A percentile compares a stretch with the other conserved stretches of the same genome.
These are phyloP conservation scores for Coriaria nepalensis DNA, from an alignment of 306 rosid species.

Conservation along the genomic window DNA sequence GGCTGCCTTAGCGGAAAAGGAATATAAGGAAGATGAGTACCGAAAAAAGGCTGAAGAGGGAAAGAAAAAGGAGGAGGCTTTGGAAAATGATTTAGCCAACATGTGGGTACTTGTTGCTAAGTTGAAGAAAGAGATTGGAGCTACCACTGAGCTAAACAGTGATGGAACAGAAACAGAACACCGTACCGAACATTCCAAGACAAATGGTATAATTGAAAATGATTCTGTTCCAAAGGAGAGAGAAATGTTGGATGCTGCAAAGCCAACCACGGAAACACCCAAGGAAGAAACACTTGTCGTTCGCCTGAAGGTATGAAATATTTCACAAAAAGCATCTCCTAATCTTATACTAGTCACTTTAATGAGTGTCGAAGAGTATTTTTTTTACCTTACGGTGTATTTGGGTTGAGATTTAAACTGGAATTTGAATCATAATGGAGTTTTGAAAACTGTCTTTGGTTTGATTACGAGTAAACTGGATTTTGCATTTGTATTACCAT, in stretches of 20 bases:
- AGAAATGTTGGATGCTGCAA: conserved; percentile 32
- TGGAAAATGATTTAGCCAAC: conserved; percentile 96
- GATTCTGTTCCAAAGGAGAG: conserved; percentile 26
- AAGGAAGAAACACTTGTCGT: conserved; percentile 75
- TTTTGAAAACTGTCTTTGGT: no score
- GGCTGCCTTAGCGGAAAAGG: conserved; percentile 88
- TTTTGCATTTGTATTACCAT: no score
- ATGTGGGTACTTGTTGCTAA: conserved; percentile 99
- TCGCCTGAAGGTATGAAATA: conserved; percentile 66
- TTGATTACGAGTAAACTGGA: no score
- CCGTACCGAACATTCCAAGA: no score
- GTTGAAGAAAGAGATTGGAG: conserved; percentile 73
- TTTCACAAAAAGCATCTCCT: background rate
- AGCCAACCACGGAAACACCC: conserved; percentile 39
- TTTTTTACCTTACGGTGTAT: no score
- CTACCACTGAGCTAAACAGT: conserved; percentile 40
- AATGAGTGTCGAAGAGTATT: no score
- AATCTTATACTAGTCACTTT: no score
- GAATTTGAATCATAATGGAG: no score
- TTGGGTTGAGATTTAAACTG: no score
- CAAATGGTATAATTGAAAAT: conserved; percentile 19
- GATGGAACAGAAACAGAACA: conserved; percentile 39
- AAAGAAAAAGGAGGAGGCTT: conserved; percentile 85
- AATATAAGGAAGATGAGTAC: conserved; percentile 64
- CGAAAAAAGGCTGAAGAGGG: conserved; percentile 76